Conservation (phyloP, 495 filamentous ascomycete genomes). For the Penicillium paradoxum region DNA sequence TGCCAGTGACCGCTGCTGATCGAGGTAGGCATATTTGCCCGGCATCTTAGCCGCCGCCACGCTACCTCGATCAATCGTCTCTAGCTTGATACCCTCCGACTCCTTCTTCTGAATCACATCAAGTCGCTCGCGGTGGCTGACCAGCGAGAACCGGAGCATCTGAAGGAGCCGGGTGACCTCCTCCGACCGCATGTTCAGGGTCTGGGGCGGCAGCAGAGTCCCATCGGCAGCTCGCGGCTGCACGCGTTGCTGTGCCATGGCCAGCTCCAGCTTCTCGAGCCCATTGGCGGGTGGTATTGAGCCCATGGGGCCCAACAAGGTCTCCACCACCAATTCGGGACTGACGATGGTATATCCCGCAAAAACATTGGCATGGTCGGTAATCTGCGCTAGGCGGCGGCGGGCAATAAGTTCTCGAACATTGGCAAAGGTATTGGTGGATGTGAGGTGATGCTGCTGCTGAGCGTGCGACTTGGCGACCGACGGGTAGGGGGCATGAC, state of each 20-base stretch:
- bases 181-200: constrained; percentile 46
- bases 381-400: constrained; percentile 47
- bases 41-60: constrained; percentile 34
- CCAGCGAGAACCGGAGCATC: constrained; percentile 47
- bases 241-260: constrained; percentile 47
- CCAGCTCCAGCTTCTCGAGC: constrained; percentile 44
- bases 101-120: constrained; percentile 45
- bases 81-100: constrained; percentile 35
- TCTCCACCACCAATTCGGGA: constrained; percentile 46
- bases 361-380: constrained; percentile 48
- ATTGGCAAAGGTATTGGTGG: constrained; percentile 45
- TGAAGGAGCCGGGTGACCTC: constrained; percentile 43
- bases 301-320: constrained; percentile 44
- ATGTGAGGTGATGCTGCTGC: constrained; percentile 36
- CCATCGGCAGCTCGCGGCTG: constrained; percentile 43
- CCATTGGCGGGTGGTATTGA: constrained; percentile 42
- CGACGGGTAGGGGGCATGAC: constrained; percentile 41
- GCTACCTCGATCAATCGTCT: constrained; percentile 31
- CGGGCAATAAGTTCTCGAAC: constrained; percentile 46
- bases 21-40: constrained; percentile 42
- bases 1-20: constrained; percentile 38
- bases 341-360: constrained; percentile 46
- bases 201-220: constrained; percentile 39
- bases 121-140: constrained; percentile 43
- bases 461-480: constrained; percentile 38